These are phyloP conservation scores for Colletotrichum orchidophilum DNA, from an alignment of 2,329 filamentous ascomycete species.

Conservation along the genomic window DNA sequence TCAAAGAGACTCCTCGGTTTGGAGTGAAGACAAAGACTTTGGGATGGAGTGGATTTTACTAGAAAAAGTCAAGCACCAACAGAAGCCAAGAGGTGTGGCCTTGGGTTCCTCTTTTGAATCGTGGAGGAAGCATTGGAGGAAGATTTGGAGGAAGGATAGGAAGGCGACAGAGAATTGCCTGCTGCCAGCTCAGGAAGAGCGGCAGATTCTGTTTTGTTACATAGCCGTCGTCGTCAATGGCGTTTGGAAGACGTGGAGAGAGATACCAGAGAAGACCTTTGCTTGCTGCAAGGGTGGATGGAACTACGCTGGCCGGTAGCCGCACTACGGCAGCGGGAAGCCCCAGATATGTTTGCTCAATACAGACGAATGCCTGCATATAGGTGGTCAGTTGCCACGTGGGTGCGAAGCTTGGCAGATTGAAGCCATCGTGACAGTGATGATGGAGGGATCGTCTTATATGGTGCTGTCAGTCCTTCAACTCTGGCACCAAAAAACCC, in stretches of 20 bases:
- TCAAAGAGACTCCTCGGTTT: slow-evolving; percentile 76
- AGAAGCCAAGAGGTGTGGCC: not conserved
- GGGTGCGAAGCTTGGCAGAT: not conserved
- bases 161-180: slow-evolving; percentile 9
- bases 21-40: slow-evolving; percentile 44
- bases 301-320: not conserved
- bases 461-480: not conserved
- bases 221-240: slow-evolving; percentile 14
- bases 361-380: slow-evolving; percentile 7
- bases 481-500: too few species aligned
- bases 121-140: not conserved
- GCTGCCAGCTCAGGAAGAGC: not conserved
- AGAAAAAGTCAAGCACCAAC: not conserved
- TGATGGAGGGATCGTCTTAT: not conserved
- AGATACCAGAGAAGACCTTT: slow-evolving; percentile 33
- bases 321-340: not conserved
- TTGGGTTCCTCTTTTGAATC: not conserved
- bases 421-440: slow-evolving; percentile 8
- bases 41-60: not conserved
- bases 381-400: not conserved
- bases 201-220: slow-evolving; percentile 22
- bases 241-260: slow-evolving; percentile 27
- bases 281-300: slow-evolving; percentile 2
- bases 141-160: not conserved
- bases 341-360: slow-evolving; percentile 8